Conservation (phyloP, 179 eudicot genomes). For the Patellifolia procumbens region DNA sequence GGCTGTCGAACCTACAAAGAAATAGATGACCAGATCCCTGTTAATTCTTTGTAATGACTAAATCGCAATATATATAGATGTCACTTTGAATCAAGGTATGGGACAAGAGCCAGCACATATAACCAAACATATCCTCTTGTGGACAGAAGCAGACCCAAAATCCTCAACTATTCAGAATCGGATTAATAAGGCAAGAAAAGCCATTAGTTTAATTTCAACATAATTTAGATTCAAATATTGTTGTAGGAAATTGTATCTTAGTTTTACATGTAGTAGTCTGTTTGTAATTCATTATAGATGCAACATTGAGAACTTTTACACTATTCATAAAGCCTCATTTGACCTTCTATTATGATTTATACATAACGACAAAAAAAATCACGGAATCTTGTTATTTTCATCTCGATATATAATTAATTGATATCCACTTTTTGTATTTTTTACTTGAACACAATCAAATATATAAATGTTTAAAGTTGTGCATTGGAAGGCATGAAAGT, state of each 20-base stretch:
- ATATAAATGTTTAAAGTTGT: too few relatives aligned
- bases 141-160: not conserved
- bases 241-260: not conserved
- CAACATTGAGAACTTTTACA: too few relatives aligned
- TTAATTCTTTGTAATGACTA: not conserved
- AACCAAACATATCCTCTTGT: not conserved
- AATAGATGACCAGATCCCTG: conserved; percentile 18
- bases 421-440: too few relatives aligned
- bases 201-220: not conserved
- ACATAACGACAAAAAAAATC: too few relatives aligned
- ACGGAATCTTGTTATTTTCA: too few relatives aligned
- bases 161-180: not conserved
- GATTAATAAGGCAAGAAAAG: not conserved
- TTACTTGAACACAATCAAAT: too few relatives aligned
- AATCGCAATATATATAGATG: not conserved
- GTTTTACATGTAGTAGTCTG: too few relatives aligned
- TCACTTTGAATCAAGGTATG: not conserved
- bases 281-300: too few relatives aligned
- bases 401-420: too few relatives aligned
- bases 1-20: conserved; percentile 77
- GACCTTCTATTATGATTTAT: too few relatives aligned
- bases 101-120: not conserved
- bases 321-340: too few relatives aligned
- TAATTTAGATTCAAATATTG: not conserved
- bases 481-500: too few relatives aligned